Base-by-base conservation (phyloP, 2,329 filamentous ascomycete genomes). In the Penicillium fuscoglaucum region DNA sequence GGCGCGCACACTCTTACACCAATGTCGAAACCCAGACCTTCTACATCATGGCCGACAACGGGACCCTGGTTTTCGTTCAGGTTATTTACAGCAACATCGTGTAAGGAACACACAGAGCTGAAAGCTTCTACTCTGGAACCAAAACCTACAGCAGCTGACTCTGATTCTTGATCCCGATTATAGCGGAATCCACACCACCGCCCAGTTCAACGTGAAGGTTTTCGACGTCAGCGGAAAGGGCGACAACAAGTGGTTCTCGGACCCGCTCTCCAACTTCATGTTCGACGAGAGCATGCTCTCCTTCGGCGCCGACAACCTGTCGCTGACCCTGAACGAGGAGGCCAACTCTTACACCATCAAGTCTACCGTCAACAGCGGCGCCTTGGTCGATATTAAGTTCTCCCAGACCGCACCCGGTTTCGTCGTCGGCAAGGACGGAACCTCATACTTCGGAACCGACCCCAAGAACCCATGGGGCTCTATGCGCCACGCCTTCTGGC, bases 11-110 rank as follows among this genome's bases (percentile, higher is more conserved):
- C 81, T 88, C 91, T 66, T 89, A 87, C 70, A 98, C 95, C 63
- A 90, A 85, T 71, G 95, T 98, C 68, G 95, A 99, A 83, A 97
- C 91, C 31, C 90, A 97, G 80, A 92, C 85, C 62, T 99, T 97
- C 80, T 99, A 99, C 80, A 79, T 97, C 71, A 88, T 88, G 77
- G 82, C 89, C 56, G 90, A 96, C 62, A 86, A 81, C 60, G 95
- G 95, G 51, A 83, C 88, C 63, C 76, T 93, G 64, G 90, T 84
- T 53, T 85, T 96, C 76, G 86, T 86, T 60, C 95, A 99, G 82
- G 84, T 98, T 78, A 96, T 99, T 75, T 96, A 98, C 83, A 98
- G 90, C 82, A 97, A 96, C 78, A 90, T 99, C 74, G 89, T 86
- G 93, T 97, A 87, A 78, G 88, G 66, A 29, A 57, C 40, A 49